Conservation (phyloP, 1,284 basidiomycete genomes). For the Phlebopus sp. region DNA sequence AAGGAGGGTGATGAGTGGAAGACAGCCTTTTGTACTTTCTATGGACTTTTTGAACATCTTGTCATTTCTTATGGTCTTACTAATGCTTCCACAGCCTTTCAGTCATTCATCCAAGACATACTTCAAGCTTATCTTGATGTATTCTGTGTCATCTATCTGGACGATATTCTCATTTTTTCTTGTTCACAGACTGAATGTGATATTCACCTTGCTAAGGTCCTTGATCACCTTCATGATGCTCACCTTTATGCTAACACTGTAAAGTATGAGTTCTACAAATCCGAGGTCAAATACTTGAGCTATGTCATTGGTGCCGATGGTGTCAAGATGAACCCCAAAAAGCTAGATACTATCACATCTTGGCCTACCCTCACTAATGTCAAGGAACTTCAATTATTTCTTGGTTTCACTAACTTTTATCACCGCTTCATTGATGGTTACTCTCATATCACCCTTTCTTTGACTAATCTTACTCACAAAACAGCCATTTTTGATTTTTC, state of each 20-base stretch:
- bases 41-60: conserved; percentile 26
- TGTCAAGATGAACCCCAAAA: conserved; percentile 36
- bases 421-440: conserved; percentile 39
- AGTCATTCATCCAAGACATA: conserved; percentile 38
- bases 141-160: too few relatives aligned
- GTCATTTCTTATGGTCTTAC: background rate
- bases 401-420: too few relatives aligned
- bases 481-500: conserved; percentile 16
- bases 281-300: conserved; percentile 39
- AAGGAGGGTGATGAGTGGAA: conserved; percentile 31
- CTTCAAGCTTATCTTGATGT: too few relatives aligned
- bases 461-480: conserved; percentile 1
- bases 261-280: conserved; percentile 35
- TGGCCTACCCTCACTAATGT: conserved; percentile 43
- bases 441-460: background rate
- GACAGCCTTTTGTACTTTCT: conserved; percentile 31
- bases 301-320: conserved; percentile 33
- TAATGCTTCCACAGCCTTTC: conserved; percentile 18
- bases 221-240: conserved; percentile 27
- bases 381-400: conserved; percentile 34
- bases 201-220: conserved; percentile 24
- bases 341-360: conserved; percentile 34
- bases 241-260: conserved; percentile 30
- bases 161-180: conserved; percentile 25
- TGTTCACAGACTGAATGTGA: conserved; percentile 21